A percentile compares a stretch with the other conserved stretches of the same genome.
These are phyloP conservation scores for Boechera divaricarpa DNA, from an alignment of 345 rosid genomes.

Conservation along the genomic window DNA sequence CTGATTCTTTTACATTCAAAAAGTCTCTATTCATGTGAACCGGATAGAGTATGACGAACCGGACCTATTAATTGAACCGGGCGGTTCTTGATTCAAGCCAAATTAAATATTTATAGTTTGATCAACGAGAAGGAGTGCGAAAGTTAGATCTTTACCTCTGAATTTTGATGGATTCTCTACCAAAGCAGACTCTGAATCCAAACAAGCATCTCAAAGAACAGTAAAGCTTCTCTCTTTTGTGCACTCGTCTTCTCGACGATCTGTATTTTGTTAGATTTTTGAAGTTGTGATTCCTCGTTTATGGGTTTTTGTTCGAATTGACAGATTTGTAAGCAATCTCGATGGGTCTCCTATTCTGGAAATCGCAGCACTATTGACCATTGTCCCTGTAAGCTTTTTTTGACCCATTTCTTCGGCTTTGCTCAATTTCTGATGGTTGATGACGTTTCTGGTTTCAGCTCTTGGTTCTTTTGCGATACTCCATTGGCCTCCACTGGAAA, in stretches of 20 bases:
- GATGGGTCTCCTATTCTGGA: slow-evolving; percentile 78
- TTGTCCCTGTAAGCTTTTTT: slow-evolving; percentile 56
- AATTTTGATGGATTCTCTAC: slow-evolving; percentile 56
- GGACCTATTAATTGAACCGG: slow-evolving; percentile 15
- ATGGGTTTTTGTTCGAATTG: neutral
- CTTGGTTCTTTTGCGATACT: slow-evolving; percentile 62
- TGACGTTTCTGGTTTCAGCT: slow-evolving; percentile 49
- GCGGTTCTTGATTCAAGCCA: slow-evolving; percentile 4
- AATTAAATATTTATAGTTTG: neutral
- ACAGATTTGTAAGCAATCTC: slow-evolving; percentile 85
- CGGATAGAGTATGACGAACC: neutral
- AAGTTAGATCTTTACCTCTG: slow-evolving; percentile 7
- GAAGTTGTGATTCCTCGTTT: slow-evolving; percentile 1
- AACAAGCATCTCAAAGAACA: slow-evolving; percentile 84
- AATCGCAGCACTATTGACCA: slow-evolving; percentile 63
- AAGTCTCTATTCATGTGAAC: slow-evolving; percentile 1
- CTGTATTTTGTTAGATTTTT: neutral
- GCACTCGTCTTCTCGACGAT: slow-evolving; percentile 17
- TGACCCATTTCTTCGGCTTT: neutral
- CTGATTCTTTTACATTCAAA: slow-evolving; percentile 20
- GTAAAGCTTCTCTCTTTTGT: slow-evolving; percentile 42
- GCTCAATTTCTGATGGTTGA: neutral
- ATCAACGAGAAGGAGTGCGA: neutral
- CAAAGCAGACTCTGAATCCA: slow-evolving; percentile 58
- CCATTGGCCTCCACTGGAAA: slow-evolving; percentile 40